Percentiles rank a stretch among this genome's conserved stretches.
Evolutionary conservation across 306 rosid genomes (phyloP).

Genomic region (Cucurbita ficifolia): DNA sequence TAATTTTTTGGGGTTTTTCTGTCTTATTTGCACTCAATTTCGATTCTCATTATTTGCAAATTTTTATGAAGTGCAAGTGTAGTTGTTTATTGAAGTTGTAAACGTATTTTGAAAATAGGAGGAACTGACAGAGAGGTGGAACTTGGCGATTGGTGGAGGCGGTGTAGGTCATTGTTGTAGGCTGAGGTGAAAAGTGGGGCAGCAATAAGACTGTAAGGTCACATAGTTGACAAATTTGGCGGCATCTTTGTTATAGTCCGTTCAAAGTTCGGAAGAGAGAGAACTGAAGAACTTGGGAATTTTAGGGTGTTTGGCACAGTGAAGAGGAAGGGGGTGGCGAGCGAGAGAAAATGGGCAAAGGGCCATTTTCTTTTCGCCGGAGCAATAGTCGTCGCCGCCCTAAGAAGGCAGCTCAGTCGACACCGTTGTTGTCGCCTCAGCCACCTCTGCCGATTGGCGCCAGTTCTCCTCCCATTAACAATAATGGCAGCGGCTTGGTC

Average conservation of each 20-base stretch:
- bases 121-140: neutral
- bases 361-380: conserved; percentile 53
- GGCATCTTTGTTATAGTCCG: neutral
- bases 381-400: conserved; percentile 43
- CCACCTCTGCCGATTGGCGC: neutral
- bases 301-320: neutral
- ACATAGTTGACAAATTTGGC: neutral
- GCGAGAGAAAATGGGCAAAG: conserved; percentile 38
- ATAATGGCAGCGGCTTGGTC: neutral
- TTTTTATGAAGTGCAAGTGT: neutral
- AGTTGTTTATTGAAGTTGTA: neutral
- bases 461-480: conserved; percentile 16
- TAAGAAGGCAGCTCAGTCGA: conserved; percentile 21
- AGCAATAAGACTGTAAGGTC: neutral
- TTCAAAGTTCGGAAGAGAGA: neutral
- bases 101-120: neutral
- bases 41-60: neutral
- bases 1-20: neutral
- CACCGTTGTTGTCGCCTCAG: neutral
- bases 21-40: neutral
- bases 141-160: neutral
- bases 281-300: neutral
- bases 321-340: neutral
- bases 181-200: neutral
- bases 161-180: neutral